Evolutionary conservation across 257 asterid species (phyloP).

Genomic region (Solanum rostratum): DNA sequence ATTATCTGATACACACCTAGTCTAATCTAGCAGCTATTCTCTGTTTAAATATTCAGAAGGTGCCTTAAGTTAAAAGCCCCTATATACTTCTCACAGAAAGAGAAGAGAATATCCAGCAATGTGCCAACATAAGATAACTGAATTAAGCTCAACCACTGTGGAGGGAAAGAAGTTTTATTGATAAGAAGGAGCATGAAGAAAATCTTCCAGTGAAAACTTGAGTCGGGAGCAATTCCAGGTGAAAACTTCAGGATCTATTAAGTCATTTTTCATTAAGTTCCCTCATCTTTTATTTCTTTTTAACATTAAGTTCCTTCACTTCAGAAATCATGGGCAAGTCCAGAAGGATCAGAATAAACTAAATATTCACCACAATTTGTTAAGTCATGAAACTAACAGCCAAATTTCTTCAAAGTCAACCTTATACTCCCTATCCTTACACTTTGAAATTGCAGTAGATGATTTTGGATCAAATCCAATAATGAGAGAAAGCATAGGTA

Average conservation of each 20-base stretch:
- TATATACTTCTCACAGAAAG: not conserved
- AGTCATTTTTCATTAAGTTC: not conserved
- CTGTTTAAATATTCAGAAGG: not conserved
- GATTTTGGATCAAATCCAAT: constrained; percentile 92
- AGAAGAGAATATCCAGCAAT: not conserved
- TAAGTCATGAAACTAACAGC: not conserved
- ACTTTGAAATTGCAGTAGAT: constrained; percentile 91
- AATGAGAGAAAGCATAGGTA: constrained; percentile 86
- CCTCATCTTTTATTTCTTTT: not conserved
- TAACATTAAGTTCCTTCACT: not conserved
- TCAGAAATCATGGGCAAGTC: not conserved
- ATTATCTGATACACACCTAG: not conserved
- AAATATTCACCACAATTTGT: not conserved
- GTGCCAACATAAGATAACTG: not conserved
- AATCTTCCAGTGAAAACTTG: not conserved
- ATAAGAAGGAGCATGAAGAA: not conserved
- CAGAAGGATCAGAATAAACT: not conserved
- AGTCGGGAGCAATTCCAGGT: not conserved
- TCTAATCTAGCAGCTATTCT: not conserved
- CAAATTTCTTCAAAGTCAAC: not conserved
- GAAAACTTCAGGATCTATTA: not conserved
- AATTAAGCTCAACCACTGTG: not conserved
- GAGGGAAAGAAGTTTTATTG: not conserved
- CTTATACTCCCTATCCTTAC: constrained; percentile 37
- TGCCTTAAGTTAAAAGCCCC: not conserved